Evolutionary conservation across 1,284 basidiomycete species (phyloP), one percentile per base, ranked within the genome.

Genomic region (Albatrellus sp.): DNA sequence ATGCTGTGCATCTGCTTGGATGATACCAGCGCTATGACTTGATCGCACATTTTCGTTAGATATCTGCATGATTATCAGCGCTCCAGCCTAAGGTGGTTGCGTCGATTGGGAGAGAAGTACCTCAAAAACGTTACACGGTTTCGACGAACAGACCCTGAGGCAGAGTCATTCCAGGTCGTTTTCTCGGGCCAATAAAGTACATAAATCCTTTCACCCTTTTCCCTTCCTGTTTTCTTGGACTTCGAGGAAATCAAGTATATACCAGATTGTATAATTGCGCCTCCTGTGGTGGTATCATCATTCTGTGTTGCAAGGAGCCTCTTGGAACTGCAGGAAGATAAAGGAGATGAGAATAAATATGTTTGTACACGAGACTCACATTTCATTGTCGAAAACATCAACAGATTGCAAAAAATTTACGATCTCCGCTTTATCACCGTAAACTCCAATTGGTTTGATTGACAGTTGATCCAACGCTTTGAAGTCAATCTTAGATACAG

Each of bases 101-200:
- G 24, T 4, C 4, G 24, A 24, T 24, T 24, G 7, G 4, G 24
- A 24, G 7, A 24, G 4, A 24, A 24, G 24, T 24, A 75, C 77
- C 76, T 57, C 71, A 80, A 75, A 51, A 80, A 80, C 0, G 74
- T 77, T 5, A 73, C 59, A 11, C 76, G 62, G 55, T 77, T 80
- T 1, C 70, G 62, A 20, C 61, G 53, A 35, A 74, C 64, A 3
- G 73, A 61, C 0, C 66, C 60, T 1, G 59, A 43, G 0, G 70
- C 67, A 30, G 63, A 59, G 54, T 77, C 73, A 28, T 72, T 59
- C 77, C 78, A 80, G 0, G 76, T 80, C 0, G 61, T 64, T 32
- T 73, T 65, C 50, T 80, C 73, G 0, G 76, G 77, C 77, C 77
- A 80, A 46, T 74, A 77, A 4, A 80, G 50, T 16, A 74, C 64